Evolutionary conservation across 768 basidiomycete species (phyloP).

Genomic region (Sarcodon sp.): DNA sequence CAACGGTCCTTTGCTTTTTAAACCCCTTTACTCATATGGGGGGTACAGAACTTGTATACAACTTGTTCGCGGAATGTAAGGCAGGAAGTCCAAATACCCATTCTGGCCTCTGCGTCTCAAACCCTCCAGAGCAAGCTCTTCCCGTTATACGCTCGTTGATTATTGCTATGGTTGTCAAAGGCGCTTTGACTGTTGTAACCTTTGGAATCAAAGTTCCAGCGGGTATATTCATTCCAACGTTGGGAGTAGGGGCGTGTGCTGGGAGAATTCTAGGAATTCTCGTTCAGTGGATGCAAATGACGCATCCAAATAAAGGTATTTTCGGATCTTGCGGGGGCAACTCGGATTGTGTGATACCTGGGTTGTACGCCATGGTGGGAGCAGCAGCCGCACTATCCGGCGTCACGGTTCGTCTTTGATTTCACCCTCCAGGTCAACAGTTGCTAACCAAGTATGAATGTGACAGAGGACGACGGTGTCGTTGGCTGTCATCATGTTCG

Average conservation of each 20-base stretch:
- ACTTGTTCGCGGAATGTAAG: constrained; percentile 93
- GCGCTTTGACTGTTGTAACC: constrained; percentile 76
- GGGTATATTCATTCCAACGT: constrained; percentile 97
- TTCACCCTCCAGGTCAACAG: not conserved
- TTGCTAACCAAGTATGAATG: constrained; percentile 23
- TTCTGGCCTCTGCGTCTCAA: constrained; percentile 77
- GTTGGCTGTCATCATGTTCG: constrained; percentile 97
- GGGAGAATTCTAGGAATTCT: constrained; percentile 96
- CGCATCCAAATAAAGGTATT: constrained; percentile 74
- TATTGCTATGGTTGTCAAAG: constrained; percentile 83
- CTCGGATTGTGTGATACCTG: constrained; percentile 94
- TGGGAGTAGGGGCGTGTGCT: constrained; percentile 97
- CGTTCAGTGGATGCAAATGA: constrained; percentile 80
- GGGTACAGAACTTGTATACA: constrained; percentile 94
- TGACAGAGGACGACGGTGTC: constrained; percentile 93
- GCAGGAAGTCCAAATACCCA: constrained; percentile 85
- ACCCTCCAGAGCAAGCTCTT: not conserved
- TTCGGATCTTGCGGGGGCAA: constrained; percentile 88
- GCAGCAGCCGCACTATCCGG: constrained; percentile 65
- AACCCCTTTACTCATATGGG: constrained; percentile 93
- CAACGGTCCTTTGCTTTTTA: constrained; percentile 86
- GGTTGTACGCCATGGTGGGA: constrained; percentile 95
- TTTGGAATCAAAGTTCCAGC: constrained; percentile 97
- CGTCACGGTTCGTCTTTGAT: not conserved
- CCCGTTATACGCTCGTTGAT: constrained; percentile 86